phyloP scores from a whole-genome alignment of 192 early-diverging fungal genomes.

The Dissophora globulifera region DNA sequence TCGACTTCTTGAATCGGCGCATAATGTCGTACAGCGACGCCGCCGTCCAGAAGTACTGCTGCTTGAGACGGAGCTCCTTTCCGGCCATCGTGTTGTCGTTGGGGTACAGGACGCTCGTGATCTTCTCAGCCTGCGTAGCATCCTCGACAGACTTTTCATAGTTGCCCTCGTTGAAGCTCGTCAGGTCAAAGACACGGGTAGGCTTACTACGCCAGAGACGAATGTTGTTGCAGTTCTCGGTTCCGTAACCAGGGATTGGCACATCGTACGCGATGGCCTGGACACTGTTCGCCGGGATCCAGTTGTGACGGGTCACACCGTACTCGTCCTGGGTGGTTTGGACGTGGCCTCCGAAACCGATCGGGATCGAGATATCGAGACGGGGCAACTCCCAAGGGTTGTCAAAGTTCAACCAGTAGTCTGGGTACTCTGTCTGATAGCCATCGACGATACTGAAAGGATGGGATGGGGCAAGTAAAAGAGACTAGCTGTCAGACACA shows the following conservation, averaged over 20 bases:
- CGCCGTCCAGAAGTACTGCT: conserved; percentile 97
- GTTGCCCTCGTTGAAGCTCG: conserved; percentile 88
- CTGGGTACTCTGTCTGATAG: conserved; percentile 93
- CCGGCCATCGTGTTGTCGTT: conserved; percentile 99
- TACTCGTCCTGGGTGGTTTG: conserved; percentile 74
- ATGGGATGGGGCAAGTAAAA: no score
- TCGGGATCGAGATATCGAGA: conserved; percentile 89
- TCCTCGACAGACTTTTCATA: conserved; percentile 93
- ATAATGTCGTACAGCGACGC: conserved; percentile 91
- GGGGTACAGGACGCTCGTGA: conserved; percentile 95
- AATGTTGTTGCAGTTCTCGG: conserved; percentile 97
- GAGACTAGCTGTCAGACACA: not conserved
- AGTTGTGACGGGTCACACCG: conserved; percentile 72
- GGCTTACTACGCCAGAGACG: conserved; percentile 97
- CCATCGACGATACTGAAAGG: conserved; percentile 83
- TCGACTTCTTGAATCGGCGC: conserved; percentile 93
- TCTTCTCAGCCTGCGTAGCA: conserved; percentile 92
- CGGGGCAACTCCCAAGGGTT: conserved; percentile 99
- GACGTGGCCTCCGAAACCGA: conserved; percentile 91
- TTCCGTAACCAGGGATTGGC: conserved; percentile 95
- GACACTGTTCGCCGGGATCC: conserved; percentile 89
- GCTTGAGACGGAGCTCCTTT: conserved; percentile 96
- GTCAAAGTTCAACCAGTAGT: conserved; percentile 97
- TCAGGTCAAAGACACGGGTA: conserved; percentile 86
- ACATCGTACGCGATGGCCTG: conserved; percentile 96